A percentile compares a stretch with the other conserved stretches of the same genome.
phyloP scores from a whole-genome alignment of 352 stramenopile species.

The Globisporangium echinulatum region DNA sequence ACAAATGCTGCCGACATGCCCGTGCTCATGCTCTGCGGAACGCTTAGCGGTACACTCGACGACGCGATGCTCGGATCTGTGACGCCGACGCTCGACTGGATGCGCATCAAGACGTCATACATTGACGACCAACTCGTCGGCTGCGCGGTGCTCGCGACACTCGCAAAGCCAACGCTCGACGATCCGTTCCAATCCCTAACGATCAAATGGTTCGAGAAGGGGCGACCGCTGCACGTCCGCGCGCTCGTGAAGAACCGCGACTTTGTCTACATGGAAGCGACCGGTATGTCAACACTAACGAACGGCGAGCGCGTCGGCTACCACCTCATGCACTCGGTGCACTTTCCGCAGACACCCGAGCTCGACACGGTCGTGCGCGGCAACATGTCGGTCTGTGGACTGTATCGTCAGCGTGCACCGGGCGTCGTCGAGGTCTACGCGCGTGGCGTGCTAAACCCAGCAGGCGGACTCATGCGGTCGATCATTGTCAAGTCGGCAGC shows the following conservation, averaged over 20 bases:
- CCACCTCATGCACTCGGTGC: conserved; percentile 38
- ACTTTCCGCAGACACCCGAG: conserved; percentile 35
- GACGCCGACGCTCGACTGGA: conserved; percentile 30
- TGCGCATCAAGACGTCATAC: conserved; percentile 52
- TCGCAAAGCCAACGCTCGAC: conserved; percentile 8
- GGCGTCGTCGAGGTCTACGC: conserved; percentile 46
- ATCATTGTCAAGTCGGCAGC: conserved; percentile 26
- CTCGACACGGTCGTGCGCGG: conserved; percentile 29
- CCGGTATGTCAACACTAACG: conserved; percentile 17
- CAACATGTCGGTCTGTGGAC: conserved; percentile 41
- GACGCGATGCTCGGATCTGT: conserved; percentile 11
- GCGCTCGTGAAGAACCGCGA: conserved; percentile 54
- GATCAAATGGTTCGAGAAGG: conserved; percentile 59
- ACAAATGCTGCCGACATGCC: neutral
- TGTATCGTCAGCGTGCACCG: conserved; percentile 39
- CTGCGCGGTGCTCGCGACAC: conserved; percentile 7
- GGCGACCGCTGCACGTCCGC: conserved; percentile 26
- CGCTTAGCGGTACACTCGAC: conserved; percentile 11
- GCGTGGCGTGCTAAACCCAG: conserved; percentile 23
- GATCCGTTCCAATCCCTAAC: conserved; percentile 6
- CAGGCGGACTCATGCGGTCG: conserved; percentile 29
- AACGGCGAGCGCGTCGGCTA: conserved; percentile 11
- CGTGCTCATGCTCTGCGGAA: conserved; percentile 9
- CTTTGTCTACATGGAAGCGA: conserved; percentile 58
- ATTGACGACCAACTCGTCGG: conserved; percentile 17